Evolutionary conservation across 306 rosid genomes (phyloP).

Genomic region (Dalbergia cochinchinensis): DNA sequence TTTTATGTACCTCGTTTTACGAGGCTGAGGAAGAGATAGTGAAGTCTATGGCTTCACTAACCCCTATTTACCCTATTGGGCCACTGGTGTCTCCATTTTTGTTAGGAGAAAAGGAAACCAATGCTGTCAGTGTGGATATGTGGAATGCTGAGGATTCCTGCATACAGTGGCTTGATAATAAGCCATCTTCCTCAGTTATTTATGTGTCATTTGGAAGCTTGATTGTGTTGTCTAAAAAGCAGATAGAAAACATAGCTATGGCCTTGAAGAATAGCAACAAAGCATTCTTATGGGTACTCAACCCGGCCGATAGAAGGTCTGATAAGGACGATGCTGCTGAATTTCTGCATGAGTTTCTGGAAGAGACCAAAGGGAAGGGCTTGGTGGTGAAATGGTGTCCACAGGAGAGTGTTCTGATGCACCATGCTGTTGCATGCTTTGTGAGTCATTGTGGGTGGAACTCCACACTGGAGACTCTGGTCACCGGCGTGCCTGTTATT

Average conservation of each 20-base stretch:
- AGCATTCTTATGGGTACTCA: constrained; percentile 69
- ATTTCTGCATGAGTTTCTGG: constrained; percentile 45
- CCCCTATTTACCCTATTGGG: constrained; percentile 55
- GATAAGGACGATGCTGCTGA: background rate
- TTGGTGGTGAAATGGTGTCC: constrained; percentile 66
- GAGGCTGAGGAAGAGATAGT: constrained; percentile 64
- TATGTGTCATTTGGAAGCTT: constrained; percentile 70
- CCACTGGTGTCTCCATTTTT: constrained; percentile 64
- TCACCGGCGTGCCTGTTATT: constrained; percentile 60
- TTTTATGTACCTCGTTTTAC: constrained; percentile 57
- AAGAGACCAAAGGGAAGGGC: constrained; percentile 53
- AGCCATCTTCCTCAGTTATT: constrained; percentile 49
- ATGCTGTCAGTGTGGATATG: constrained; percentile 50
- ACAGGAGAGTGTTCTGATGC: constrained; percentile 69
- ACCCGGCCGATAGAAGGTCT: constrained; percentile 30
- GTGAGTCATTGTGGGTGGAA: constrained; percentile 79
- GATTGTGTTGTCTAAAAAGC: constrained; percentile 44
- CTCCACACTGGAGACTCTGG: constrained; percentile 61
- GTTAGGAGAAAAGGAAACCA: constrained; percentile 53
- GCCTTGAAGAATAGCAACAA: constrained; percentile 59
- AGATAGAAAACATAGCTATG: constrained; percentile 52
- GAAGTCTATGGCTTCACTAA: constrained; percentile 50
- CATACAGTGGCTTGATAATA: constrained; percentile 56
- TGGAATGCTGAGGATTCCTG: constrained; percentile 61
- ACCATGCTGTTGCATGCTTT: constrained; percentile 65